Conservation (phyloP, 2,329 filamentous ascomycete genomes). For the Alternaria triticina region DNA sequence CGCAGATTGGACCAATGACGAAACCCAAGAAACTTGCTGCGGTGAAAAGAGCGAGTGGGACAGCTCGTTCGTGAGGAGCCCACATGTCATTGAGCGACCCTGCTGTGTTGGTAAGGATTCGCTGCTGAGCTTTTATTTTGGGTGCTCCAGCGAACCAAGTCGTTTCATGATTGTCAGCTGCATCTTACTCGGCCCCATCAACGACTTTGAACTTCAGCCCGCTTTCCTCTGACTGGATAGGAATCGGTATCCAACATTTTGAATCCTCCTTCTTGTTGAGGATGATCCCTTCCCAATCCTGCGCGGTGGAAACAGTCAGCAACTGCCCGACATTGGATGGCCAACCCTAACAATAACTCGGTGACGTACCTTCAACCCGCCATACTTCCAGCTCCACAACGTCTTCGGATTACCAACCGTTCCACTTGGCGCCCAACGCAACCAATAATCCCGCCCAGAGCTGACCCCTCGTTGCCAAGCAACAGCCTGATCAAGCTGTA, state of each 20-base stretch:
- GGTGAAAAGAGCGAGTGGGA: conserved; percentile 44
- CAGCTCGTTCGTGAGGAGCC: background rate
- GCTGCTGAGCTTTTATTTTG: background rate
- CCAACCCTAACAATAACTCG: background rate
- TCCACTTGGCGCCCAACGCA: background rate
- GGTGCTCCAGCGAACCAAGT: background rate
- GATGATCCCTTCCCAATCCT: background rate
- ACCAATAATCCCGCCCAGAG: background rate
- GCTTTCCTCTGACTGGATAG: background rate
- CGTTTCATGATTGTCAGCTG: background rate
- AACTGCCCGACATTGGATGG: background rate
- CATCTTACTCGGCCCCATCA: background rate
- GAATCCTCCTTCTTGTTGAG: background rate
- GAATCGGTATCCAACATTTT: background rate
- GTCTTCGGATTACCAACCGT: background rate
- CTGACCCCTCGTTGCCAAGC: background rate
- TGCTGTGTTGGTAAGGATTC: conserved; percentile 32
- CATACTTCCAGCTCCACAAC: background rate
- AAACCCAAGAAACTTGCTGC: conserved; percentile 58
- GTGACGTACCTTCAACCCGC: background rate
- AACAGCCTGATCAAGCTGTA: background rate
- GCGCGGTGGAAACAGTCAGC: background rate
- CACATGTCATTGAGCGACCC: background rate
- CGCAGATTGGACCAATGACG: conserved; percentile 52
- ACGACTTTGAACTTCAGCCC: background rate